Percentiles rank a stretch among this genome's conserved stretches.
These are phyloP conservation scores for Penicillium sp. DNA, from an alignment of 2,329 filamentous ascomycete genomes.

Conservation along the genomic window DNA sequence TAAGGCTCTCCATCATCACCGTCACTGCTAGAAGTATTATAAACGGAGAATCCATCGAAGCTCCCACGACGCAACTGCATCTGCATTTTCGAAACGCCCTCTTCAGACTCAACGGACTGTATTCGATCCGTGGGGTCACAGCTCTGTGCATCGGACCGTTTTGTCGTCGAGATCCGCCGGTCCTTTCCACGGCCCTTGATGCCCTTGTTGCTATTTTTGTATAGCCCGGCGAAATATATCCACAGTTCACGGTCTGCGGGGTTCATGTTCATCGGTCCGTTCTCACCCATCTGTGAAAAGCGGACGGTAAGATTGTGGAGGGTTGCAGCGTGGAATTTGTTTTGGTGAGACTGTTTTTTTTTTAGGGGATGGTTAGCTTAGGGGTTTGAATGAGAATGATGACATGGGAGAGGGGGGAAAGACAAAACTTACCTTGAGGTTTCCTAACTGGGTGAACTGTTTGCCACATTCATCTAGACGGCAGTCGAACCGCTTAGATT, in stretches of 20 bases:
- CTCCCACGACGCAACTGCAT: constrained; percentile 20
- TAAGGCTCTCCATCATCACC: constrained; percentile 31
- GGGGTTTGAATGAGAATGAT: not conserved
- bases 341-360: constrained; percentile 77
- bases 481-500: constrained; percentile 76
- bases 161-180: constrained; percentile 46
- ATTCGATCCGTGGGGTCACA: constrained; percentile 15
- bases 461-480: constrained; percentile 81
- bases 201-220: constrained; percentile 97
- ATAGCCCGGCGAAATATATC: constrained; percentile 80
- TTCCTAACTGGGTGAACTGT: constrained; percentile 84
- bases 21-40: constrained; percentile 34
- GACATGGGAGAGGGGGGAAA: not conserved
- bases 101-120: constrained; percentile 23
- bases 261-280: constrained; percentile 63
- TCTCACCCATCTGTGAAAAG: constrained; percentile 63
- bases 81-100: constrained; percentile 20
- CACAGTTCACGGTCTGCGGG: constrained; percentile 73
- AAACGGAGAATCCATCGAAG: constrained; percentile 29
- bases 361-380: constrained; percentile 10
- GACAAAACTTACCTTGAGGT: constrained; percentile 68
- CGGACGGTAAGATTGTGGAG: constrained; percentile 67
- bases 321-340: constrained; percentile 82
- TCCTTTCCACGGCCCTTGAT: constrained; percentile 95
- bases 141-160: constrained; percentile 20